Evolutionary conservation across 768 basidiomycete genomes (phyloP), one percentile per base, ranked within the genome.

Genomic region (Mycena floridula): DNA sequence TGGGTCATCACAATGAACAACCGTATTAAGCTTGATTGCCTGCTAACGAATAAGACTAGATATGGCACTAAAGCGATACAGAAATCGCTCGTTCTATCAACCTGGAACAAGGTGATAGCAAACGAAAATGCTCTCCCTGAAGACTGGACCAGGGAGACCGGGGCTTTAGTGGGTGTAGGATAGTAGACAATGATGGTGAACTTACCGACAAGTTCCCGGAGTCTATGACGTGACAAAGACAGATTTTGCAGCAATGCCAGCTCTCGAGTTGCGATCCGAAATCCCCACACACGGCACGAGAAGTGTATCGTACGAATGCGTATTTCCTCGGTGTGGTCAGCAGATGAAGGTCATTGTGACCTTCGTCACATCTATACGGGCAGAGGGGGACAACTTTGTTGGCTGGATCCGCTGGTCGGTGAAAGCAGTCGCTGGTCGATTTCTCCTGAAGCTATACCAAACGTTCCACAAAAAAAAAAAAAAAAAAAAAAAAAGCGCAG

Each of bases 131-230:
- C 28, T 18, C 38, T 52, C 36, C 47, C 44, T 2, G 36, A 50
- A 0, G 47, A 60, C 23, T 60, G 60, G 60, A 32, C 50, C 0
- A 49, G 32, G 11, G 40, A 18, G 37, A 40, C 39, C 42, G 55
- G 57, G 58, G 59, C 59, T 62, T 60, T 63, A 62, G 62, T 64
- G 59, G 61, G 62, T 62, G 58, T 58, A 30, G 50, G 36, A 3
- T 45, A 37, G 16, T 25, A 43, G 36, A 20, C 21, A 21, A 30
- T 30, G 37, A 22, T 38, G 21, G 21, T 9, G 11, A 38, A n/a
- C n/a, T n/a, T n/a, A n/a, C n/a, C n/a, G n/a, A n/a, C n/a, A n/a
- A n/a, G n/a, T n/a, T n/a, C n/a, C n/a, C n/a, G n/a, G n/a, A n/a
- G n/a, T n/a, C n/a, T n/a, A n/a, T n/a, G n/a, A n/a, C n/a, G n/a